phyloP scores from a whole-genome alignment of 352 stramenopile species.

The Pythium apleroticum region DNA sequence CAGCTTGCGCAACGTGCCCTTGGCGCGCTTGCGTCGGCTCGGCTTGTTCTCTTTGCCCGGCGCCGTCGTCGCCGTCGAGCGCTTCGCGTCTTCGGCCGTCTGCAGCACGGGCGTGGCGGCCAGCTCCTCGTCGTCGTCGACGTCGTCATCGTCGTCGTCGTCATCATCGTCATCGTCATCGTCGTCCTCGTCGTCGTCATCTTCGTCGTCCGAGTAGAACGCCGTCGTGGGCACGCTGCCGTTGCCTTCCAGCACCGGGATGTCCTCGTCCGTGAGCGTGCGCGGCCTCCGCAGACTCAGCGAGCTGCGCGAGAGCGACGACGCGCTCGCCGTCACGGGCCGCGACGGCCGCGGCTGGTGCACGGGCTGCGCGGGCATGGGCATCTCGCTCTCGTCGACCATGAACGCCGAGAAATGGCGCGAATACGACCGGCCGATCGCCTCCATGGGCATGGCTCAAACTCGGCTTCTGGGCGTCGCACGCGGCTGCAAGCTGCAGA shows the following conservation, averaged over 20 bases:
- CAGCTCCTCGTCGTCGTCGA: slow-evolving; percentile 27
- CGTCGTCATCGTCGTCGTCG: slow-evolving; percentile 30
- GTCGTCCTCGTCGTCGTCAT: slow-evolving; percentile 29
- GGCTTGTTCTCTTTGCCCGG: slow-evolving; percentile 39
- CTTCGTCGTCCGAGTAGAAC: slow-evolving; percentile 39
- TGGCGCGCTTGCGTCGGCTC: slow-evolving; percentile 20
- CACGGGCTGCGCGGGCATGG: slow-evolving; percentile 29
- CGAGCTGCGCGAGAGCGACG: neutral
- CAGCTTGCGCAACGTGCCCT: slow-evolving; percentile 26
- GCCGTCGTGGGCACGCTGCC: slow-evolving; percentile 20
- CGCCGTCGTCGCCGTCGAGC: slow-evolving; percentile 21
- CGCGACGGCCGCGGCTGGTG: slow-evolving; percentile 19
- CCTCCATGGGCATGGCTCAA: slow-evolving; percentile 23
- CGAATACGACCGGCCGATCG: slow-evolving; percentile 25
- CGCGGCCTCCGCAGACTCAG: neutral
- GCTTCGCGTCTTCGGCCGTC: slow-evolving; percentile 54
- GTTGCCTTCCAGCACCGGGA: slow-evolving; percentile 60
- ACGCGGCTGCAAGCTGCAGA: neutral
- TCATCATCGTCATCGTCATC: slow-evolving; percentile 28
- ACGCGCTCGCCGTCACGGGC: neutral
- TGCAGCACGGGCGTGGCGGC: slow-evolving; percentile 63
- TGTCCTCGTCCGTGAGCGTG: slow-evolving; percentile 43
- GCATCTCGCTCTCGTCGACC: slow-evolving; percentile 27
- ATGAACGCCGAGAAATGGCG: slow-evolving; percentile 33
- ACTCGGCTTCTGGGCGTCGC: neutral